These are phyloP conservation scores for Davidsoniella neocaledoniae DNA, from an alignment of 2,329 filamentous ascomycete genomes.

Conservation along the genomic window DNA sequence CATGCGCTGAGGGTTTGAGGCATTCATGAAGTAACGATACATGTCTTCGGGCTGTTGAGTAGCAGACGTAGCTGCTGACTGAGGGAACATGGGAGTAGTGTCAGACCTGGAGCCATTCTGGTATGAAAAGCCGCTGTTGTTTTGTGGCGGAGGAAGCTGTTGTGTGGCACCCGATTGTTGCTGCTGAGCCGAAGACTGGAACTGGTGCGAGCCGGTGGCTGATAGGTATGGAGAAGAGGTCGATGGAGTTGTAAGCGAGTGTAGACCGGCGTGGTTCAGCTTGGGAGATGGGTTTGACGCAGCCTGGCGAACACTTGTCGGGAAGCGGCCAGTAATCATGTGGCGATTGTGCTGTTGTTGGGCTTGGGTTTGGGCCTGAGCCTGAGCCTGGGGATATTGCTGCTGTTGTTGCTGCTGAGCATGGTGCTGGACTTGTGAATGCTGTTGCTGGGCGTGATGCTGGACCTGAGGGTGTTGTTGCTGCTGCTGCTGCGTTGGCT, in stretches of 20 bases:
- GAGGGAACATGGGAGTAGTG: neutral
- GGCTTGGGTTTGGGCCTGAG: constrained; percentile 12
- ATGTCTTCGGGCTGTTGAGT: neutral
- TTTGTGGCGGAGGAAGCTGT: constrained; percentile 3
- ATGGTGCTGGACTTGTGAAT: constrained; percentile 11
- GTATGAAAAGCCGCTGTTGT: neutral
- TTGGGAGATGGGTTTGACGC: constrained; percentile 8
- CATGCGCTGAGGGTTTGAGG: neutral
- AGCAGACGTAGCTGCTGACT: neutral
- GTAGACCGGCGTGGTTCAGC: constrained; percentile 3
- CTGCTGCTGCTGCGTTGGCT: constrained; percentile 7
- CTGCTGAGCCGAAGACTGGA: constrained; percentile 1
- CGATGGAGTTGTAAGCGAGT: neutral
- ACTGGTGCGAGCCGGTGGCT: neutral
- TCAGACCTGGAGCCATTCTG: neutral
- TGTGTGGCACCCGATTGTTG: neutral
- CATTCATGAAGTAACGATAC: neutral
- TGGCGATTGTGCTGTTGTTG: constrained; percentile 14
- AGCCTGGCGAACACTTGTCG: neutral
- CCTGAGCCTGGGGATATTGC: constrained; percentile 2
- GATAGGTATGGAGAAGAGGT: constrained; percentile 9
- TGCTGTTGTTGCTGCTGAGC: constrained; percentile 14
- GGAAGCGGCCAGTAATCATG: constrained; percentile 5
- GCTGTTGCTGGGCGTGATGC: neutral
- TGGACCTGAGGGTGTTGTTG: constrained; percentile 8